phyloP scores from a whole-genome alignment of 768 basidiomycete species.

The Suillus discolor region DNA sequence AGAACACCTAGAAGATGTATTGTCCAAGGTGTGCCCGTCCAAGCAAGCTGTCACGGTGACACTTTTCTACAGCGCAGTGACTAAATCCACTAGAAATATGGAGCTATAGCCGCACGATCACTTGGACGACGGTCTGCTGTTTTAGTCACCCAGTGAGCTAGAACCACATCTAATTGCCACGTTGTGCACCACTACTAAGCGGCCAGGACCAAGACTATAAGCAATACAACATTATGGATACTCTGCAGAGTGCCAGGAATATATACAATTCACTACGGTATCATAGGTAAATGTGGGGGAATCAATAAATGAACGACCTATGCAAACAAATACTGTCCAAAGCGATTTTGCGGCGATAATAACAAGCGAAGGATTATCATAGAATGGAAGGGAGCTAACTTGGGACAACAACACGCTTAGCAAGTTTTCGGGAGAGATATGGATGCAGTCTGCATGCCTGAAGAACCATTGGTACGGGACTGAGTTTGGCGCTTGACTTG shows the following conservation, averaged over 20 bases:
- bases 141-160: too few relatives aligned
- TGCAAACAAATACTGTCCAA: slow-evolving; percentile 6
- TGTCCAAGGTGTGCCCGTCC: background rate
- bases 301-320: slow-evolving; percentile 14
- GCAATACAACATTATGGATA: slow-evolving; percentile 5
- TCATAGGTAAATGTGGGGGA: slow-evolving; percentile 16
- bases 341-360: slow-evolving; percentile 7
- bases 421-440: slow-evolving; percentile 32
- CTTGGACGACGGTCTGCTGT: too few relatives aligned
- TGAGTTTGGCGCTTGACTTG: slow-evolving; percentile 64
- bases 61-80: background rate
- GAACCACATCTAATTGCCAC: background rate
- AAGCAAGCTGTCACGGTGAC: background rate
- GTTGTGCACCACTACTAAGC: background rate
- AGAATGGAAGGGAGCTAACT: background rate
- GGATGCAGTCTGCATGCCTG: slow-evolving; percentile 26
- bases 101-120: too few relatives aligned
- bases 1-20: background rate
- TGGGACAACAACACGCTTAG: background rate
- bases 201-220: background rate
- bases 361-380: background rate
- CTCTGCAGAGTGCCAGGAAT: slow-evolving; percentile 6
- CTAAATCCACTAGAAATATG: background rate
- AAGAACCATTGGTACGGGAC: slow-evolving; percentile 32
- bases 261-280: slow-evolving; percentile 13